Percentiles rank a stretch among this genome's conserved stretches.
phyloP scores from a whole-genome alignment of 345 rosid species.

The Streptanthus diversifolius region DNA sequence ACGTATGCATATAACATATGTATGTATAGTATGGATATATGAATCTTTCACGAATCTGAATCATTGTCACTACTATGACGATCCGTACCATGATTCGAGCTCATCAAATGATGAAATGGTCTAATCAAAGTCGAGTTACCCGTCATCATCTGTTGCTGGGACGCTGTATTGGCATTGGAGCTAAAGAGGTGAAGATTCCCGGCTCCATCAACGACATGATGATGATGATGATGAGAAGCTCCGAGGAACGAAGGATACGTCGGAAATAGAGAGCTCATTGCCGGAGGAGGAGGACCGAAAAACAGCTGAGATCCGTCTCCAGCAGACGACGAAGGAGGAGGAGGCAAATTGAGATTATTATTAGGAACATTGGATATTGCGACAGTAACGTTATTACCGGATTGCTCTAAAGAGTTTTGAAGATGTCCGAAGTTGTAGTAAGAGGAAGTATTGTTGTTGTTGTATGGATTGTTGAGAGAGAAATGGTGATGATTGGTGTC shows the following conservation, averaged over 20 bases:
- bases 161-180: constrained; percentile 30
- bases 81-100: constrained; percentile 35
- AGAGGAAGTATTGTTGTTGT: constrained; percentile 36
- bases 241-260: constrained; percentile 46
- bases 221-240: constrained; percentile 33
- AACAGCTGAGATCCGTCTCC: constrained; percentile 47
- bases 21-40: constrained; percentile 5
- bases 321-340: constrained; percentile 24
- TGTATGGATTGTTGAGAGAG: constrained; percentile 40
- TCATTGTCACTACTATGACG: constrained; percentile 38
- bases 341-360: constrained; percentile 36
- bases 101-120: constrained; percentile 43
- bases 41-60: constrained; percentile 32
- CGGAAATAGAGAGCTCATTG: constrained; percentile 56
- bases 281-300: constrained; percentile 52
- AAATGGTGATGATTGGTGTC: constrained; percentile 39
- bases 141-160: constrained; percentile 40
- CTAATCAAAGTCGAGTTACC: constrained; percentile 37
- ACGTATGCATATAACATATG: constrained; percentile 18
- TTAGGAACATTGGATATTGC: constrained; percentile 45
- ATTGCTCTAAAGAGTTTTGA: constrained; percentile 60
- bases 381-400: constrained; percentile 57
- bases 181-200: constrained; percentile 43
- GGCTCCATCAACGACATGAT: constrained; percentile 27
- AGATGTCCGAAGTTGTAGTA: constrained; percentile 63